These are phyloP conservation scores for Penstemon barbatus DNA, from an alignment of 257 asterid genomes.

Conservation along the genomic window DNA sequence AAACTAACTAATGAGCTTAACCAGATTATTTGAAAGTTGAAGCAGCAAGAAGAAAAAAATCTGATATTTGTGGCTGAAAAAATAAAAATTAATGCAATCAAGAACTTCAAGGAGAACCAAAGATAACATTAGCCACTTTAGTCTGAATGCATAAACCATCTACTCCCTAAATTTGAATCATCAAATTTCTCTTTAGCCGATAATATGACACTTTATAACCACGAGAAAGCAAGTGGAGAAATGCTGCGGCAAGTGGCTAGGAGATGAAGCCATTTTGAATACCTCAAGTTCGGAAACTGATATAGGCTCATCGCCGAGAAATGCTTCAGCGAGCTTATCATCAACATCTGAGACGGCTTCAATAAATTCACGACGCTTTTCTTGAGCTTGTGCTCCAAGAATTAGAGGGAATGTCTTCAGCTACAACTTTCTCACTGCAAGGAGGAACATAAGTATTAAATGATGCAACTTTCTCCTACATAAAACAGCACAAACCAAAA, in stretches of 20 bases:
- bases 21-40: constrained; percentile 1
- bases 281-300: constrained; percentile 84
- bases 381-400: constrained; percentile 61
- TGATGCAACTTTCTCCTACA: neutral
- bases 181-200: neutral
- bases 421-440: constrained; percentile 70
- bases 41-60: constrained; percentile 9
- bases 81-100: too few relatives aligned
- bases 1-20: constrained; percentile 14
- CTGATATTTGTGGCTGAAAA: neutral
- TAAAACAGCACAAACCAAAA: too few relatives aligned
- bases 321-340: constrained; percentile 86
- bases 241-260: constrained; percentile 11
- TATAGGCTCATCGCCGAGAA: constrained; percentile 92
- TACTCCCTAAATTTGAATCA: constrained; percentile 12
- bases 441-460: constrained; percentile 17
- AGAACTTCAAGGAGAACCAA: too few relatives aligned
- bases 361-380: constrained; percentile 87
- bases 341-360: constrained; percentile 96
- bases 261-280: constrained; percentile 7
- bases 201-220: neutral
- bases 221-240: constrained; percentile 15
- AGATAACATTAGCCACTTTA: too few relatives aligned
- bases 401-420: constrained; percentile 81
- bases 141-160: neutral